A percentile compares a stretch with the other conserved stretches of the same genome.
Evolutionary conservation across 2,329 filamentous ascomycete genomes (phyloP).

Genomic region (Cadophora gregata): DNA sequence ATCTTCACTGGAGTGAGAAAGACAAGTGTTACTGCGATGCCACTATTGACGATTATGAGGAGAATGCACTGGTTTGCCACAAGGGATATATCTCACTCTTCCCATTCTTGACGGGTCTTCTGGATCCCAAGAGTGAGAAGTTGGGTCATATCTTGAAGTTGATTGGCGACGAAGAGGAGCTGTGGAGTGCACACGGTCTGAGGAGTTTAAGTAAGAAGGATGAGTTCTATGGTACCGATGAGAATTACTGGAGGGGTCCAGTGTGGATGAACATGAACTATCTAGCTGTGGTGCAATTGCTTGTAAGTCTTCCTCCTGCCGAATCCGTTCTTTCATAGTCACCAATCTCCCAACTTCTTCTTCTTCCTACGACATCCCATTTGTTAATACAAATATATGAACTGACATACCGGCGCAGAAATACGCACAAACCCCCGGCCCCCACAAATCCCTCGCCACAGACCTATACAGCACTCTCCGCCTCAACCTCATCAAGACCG

Average conservation of each 20-base stretch:
- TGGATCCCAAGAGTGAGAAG: constrained; percentile 75
- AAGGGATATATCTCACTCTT: constrained; percentile 96
- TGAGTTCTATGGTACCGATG: constrained; percentile 82
- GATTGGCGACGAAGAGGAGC: constrained; percentile 78
- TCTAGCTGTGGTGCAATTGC: constrained; percentile 77
- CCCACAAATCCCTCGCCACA: constrained; percentile 71
- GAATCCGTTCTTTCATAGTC: not conserved
- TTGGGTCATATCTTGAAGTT: constrained; percentile 78
- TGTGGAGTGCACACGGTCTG: constrained; percentile 92
- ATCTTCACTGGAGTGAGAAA: constrained; percentile 88
- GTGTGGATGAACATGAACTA: constrained; percentile 99
- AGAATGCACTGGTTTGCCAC: constrained; percentile 88
- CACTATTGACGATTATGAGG: constrained; percentile 94
- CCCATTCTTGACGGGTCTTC: constrained; percentile 85
- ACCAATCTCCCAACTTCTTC: not conserved
- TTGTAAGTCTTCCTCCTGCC: constrained; percentile 60
- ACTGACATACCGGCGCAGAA: constrained; percentile 60
- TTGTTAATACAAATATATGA: too few species aligned
- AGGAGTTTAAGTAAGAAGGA: constrained; percentile 86
- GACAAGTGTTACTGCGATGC: constrained; percentile 90
- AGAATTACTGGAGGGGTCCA: constrained; percentile 97
- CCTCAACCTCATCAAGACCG: constrained; percentile 84
- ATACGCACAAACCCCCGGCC: constrained; percentile 63
- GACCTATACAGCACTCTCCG: constrained; percentile 79
- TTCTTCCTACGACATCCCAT: too few species aligned